Base-by-base conservation (phyloP, 805 yeast genomes). In the Wickerhamiella musiphila region DNA sequence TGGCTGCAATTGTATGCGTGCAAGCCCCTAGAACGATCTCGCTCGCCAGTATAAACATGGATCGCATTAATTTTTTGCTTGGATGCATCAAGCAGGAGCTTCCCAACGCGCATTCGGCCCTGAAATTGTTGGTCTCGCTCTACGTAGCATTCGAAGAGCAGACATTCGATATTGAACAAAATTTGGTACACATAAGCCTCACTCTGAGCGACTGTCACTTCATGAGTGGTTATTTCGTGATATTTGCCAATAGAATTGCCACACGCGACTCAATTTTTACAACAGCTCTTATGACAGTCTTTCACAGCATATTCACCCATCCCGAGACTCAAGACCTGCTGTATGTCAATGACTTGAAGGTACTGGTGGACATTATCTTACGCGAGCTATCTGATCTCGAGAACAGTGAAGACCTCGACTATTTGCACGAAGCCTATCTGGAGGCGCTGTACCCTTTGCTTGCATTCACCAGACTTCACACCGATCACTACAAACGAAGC, bases 271-370 rank as follows among this genome's bases (percentile, higher is more conserved):
- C n/a, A n/a, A n/a, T n/a, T n/a, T n/a, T n/a, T n/a, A n/a, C n/a
- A n/a, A n/a, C n/a, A n/a, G n/a, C n/a, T n/a, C n/a, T n/a, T n/a
- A n/a, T n/a, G n/a, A n/a, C n/a, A n/a, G n/a, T n/a, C n/a, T n/a
- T n/a, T n/a, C n/a, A n/a, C n/a, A n/a, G n/a, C 35, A 65, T 84
- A 1, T 69, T 84, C 53, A 73, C 84, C 2, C 68, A 73, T 4
- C 61, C 73, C 5, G 55, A 56, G 23, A 74, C 92, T 0, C 59
- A 67, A 33, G 77, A 74, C 36, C 62, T 74, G 44, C 68, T 82
- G 30, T 84, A 84, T 48, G 60, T 79, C 39, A 84, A 84, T 45
- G 96, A 84, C 49, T 55, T 84, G 36, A 73, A 76, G 44, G 92
- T 84, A 5, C 64, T 84, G 35, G 72, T 78, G 10, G 94, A 82